Conservation (phyloP, 2,329 filamentous ascomycete species). For the Stachybotrys chartarum region DNA sequence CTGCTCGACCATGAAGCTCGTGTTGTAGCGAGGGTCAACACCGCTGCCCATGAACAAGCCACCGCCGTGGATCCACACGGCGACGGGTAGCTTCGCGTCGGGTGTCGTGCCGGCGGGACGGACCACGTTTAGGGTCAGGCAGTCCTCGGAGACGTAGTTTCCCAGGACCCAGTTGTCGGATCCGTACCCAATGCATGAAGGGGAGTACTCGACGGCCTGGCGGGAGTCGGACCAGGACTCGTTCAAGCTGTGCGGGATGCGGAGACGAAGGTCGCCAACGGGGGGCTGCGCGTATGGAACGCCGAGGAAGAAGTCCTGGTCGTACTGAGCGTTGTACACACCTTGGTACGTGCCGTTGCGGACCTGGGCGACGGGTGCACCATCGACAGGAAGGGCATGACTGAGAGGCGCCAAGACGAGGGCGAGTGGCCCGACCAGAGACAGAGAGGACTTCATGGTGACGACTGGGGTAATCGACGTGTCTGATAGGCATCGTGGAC, state of each 20-base stretch:
- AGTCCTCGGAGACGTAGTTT: conserved; percentile 5
- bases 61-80: background rate
- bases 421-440: background rate
- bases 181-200: conserved; percentile 7
- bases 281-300: conserved; percentile 46
- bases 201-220: conserved; percentile 26
- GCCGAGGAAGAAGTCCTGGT: conserved; percentile 44
- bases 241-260: conserved; percentile 39
- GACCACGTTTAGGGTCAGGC: conserved; percentile 9
- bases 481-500: background rate
- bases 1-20: background rate
- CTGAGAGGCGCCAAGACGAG: background rate
- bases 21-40: background rate
- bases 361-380: background rate
- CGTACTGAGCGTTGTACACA: conserved; percentile 25
- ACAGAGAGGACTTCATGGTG: background rate
- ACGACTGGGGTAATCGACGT: background rate
- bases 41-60: background rate
- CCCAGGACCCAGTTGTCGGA: background rate
- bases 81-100: conserved; percentile 6
- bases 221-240: conserved; percentile 27
- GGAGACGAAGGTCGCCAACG: conserved; percentile 44
- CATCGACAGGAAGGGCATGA: background rate
- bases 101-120: conserved; percentile 6
- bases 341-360: conserved; percentile 41